Percentiles rank a stretch among this genome's conserved stretches.
Evolutionary conservation across 208 protist genomes (phyloP).

Genomic region (Leishmania arabica): DNA sequence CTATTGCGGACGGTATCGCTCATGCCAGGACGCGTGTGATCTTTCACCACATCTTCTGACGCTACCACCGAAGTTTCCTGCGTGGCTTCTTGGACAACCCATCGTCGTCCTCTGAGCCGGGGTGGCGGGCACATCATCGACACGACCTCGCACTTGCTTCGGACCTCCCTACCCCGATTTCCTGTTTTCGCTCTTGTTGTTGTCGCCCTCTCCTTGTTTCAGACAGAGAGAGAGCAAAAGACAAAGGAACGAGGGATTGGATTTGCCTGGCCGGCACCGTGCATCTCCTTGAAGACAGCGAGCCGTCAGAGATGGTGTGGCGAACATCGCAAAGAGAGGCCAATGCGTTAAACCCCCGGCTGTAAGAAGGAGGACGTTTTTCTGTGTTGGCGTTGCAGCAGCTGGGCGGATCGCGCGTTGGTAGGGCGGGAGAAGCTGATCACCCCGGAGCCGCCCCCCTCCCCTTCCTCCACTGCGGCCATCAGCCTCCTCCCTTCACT

Average conservation of each 20-base stretch:
- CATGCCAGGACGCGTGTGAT: background rate
- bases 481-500: too few relatives aligned
- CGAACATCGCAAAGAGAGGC: background rate
- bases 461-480: background rate
- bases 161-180: background rate
- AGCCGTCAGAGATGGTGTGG: background rate
- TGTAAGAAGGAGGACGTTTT: background rate
- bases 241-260: too few relatives aligned
- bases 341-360: background rate
- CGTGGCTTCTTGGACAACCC: background rate
- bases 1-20: background rate
- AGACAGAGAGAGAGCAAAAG: background rate
- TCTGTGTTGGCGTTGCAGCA: background rate
- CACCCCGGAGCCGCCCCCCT: background rate
- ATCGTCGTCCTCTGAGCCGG: background rate
- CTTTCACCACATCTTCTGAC: background rate
- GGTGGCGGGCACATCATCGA: background rate
- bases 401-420: background rate
- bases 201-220: background rate
- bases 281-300: background rate
- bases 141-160: background rate
- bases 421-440: background rate
- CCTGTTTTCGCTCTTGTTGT: too few relatives aligned
- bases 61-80: background rate
- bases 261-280: background rate